These are phyloP conservation scores for Hygrocybe coccinea DNA, from an alignment of 768 basidiomycete genomes.

Conservation along the genomic window DNA sequence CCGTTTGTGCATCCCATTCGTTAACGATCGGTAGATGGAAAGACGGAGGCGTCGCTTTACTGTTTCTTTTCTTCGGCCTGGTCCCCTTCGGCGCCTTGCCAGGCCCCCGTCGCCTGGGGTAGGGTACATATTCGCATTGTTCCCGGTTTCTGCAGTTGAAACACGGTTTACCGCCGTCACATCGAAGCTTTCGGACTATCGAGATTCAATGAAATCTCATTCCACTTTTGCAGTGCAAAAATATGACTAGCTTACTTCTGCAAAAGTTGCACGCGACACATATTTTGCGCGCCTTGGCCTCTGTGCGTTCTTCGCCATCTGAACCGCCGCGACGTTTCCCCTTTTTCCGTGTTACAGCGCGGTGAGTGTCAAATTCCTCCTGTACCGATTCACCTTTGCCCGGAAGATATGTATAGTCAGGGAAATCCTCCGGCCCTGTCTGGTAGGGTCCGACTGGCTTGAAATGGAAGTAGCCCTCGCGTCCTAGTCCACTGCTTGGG, in stretches of 20 bases:
- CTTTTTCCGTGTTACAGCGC: slow-evolving; percentile 3
- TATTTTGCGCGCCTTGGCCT: slow-evolving; percentile 43
- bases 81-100: slow-evolving; percentile 67
- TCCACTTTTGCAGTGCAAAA: not conserved
- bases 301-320: slow-evolving; percentile 22
- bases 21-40: too few species aligned
- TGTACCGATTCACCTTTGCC: slow-evolving; percentile 23
- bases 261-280: slow-evolving; percentile 74
- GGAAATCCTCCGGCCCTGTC: too few species aligned
- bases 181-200: slow-evolving; percentile 68
- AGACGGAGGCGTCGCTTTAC: too few species aligned
- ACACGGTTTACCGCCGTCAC: slow-evolving; percentile 67
- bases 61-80: slow-evolving; percentile 37
- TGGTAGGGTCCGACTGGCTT: too few species aligned
- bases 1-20: too few species aligned
- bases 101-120: slow-evolving; percentile 59
- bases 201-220: not conserved
- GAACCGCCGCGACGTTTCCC: slow-evolving; percentile 28
- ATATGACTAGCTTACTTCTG: slow-evolving; percentile 43
- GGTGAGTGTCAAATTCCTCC: slow-evolving; percentile 23
- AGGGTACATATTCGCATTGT: slow-evolving; percentile 40
- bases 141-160: slow-evolving; percentile 55
- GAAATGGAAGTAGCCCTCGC: too few species aligned
- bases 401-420: slow-evolving; percentile 6
- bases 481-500: too few species aligned